phyloP scores from a whole-genome alignment of 208 protist genomes.

The Wallacemonas sp. region DNA sequence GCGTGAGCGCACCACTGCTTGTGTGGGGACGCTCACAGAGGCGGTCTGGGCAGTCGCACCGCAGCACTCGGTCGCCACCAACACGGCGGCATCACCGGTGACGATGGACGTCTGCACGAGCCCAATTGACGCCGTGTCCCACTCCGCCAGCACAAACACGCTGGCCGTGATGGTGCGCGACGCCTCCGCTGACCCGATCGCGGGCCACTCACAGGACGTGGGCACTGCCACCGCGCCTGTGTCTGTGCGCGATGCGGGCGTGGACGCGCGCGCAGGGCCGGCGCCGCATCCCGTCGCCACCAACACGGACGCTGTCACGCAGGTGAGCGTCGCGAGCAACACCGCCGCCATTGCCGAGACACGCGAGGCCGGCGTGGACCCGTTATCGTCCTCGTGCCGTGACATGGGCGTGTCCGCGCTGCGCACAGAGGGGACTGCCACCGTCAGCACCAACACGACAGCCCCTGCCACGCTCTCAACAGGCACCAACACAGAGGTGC shows the following conservation, averaged over 20 bases:
- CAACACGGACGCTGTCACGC: no score
- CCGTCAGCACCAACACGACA: background rate
- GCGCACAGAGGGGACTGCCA: background rate
- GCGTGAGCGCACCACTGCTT: background rate
- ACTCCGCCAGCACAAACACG: background rate
- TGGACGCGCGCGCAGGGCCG: no score
- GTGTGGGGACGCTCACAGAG: background rate
- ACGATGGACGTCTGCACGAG: no score
- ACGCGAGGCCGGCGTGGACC: background rate
- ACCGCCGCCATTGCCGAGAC: background rate
- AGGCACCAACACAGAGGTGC: background rate
- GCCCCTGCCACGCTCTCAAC: background rate
- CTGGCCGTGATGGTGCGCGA: background rate
- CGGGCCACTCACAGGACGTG: no score
- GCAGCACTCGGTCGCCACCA: background rate
- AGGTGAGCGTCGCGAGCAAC: background rate
- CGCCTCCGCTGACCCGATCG: background rate
- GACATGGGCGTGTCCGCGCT: background rate
- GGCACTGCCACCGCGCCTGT: no score
- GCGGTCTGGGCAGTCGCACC: background rate
- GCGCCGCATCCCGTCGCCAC: background rate
- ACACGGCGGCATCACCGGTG: background rate
- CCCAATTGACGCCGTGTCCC: no score
- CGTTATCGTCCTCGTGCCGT: background rate
- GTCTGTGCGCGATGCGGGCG: no score